Conservation (phyloP, 345 rosid genomes). For the Lumnitzera racemosa region DNA sequence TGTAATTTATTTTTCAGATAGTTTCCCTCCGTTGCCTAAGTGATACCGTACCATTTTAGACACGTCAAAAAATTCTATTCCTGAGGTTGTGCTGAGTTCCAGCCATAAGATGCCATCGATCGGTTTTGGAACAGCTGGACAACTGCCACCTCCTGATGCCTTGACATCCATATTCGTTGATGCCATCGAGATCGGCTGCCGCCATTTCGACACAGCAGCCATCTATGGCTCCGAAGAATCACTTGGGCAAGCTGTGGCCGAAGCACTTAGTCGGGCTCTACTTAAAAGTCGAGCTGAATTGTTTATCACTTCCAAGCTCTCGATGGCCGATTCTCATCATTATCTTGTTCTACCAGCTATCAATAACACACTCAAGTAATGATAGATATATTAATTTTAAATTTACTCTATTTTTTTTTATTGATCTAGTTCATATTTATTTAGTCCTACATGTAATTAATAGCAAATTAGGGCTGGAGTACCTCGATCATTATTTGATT, state of each 20-base stretch:
- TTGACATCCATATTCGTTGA: constrained; percentile 20
- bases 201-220: constrained; percentile 1
- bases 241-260: background rate
- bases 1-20: too few species aligned
- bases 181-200: constrained; percentile 41
- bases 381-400: background rate
- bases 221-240: background rate
- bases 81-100: constrained; percentile 18
- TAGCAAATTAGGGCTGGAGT: constrained; percentile 24
- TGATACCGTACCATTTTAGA: too few species aligned
- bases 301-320: constrained; percentile 60
- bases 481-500: constrained; percentile 24
- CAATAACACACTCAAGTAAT: constrained; percentile 19
- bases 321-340: constrained; percentile 40
- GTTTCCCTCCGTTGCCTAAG: too few species aligned
- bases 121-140: constrained; percentile 33
- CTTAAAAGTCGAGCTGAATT: constrained; percentile 38
- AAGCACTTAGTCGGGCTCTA: constrained; percentile 30
- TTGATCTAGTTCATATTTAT: too few species aligned
- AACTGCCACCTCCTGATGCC: constrained; percentile 12
- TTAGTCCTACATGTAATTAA: background rate
- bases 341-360: constrained; percentile 47
- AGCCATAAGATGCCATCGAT: constrained; percentile 30
- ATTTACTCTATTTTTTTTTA: too few species aligned
- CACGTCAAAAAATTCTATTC: background rate